phyloP scores from a whole-genome alignment of 306 rosid species.

The Crotalaria pallida region DNA sequence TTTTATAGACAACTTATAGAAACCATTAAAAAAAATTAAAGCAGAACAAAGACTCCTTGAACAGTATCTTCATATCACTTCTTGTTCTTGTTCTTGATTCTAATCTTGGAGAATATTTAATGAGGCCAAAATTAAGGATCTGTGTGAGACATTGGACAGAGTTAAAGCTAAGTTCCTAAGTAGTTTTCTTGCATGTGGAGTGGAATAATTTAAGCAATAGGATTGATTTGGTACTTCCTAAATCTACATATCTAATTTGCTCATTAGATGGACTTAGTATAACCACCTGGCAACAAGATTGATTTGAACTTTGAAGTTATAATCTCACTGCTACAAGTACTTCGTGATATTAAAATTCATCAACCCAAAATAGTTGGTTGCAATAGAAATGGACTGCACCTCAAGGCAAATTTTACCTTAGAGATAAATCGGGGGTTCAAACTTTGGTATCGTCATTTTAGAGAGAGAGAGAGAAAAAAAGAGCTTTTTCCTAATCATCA shows the following conservation, averaged over 20 bases:
- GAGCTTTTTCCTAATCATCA: too few relatives aligned
- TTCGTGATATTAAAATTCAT: conserved; percentile 8
- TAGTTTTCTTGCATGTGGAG: conserved; percentile 59
- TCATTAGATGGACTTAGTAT: conserved; percentile 39
- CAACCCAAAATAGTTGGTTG: too few relatives aligned
- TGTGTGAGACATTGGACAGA: conserved; percentile 40
- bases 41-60: conserved; percentile 36
- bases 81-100: conserved; percentile 51
- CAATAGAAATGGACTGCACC: too few relatives aligned
- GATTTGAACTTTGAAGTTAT: conserved; percentile 21
- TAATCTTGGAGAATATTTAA: conserved; percentile 60
- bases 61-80: conserved; percentile 50
- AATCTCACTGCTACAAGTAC: not conserved
- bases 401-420: too few relatives aligned
- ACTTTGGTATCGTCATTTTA: too few relatives aligned
- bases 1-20: conserved; percentile 21
- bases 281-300: conserved; percentile 37
- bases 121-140: conserved; percentile 56
- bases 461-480: too few relatives aligned
- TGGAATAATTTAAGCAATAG: conserved; percentile 47
- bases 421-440: too few relatives aligned
- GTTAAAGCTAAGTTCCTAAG: conserved; percentile 53
- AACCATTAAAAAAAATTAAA: conserved; percentile 1
- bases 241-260: conserved; percentile 28
- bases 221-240: conserved; percentile 33